Evolutionary conservation across 768 basidiomycete species (phyloP).

Genomic region (Pholiota molesta): DNA sequence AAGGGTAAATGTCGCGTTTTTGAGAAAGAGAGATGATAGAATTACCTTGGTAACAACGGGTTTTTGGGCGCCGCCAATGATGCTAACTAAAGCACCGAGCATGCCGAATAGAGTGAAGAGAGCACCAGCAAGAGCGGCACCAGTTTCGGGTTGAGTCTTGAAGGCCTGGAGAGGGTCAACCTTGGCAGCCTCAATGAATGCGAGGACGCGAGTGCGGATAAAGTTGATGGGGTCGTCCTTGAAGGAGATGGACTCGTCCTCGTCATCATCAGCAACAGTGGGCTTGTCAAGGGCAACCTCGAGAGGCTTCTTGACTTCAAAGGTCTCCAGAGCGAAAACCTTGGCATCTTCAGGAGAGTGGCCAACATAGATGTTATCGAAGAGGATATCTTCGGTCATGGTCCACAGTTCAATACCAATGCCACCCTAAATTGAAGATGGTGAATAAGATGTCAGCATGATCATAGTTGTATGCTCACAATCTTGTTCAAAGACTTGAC

Average conservation of each 20-base stretch:
- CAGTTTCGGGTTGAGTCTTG: slow-evolving; percentile 89
- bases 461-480: slow-evolving; percentile 42
- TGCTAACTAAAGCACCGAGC: slow-evolving; percentile 77
- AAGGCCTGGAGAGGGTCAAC: slow-evolving; percentile 80
- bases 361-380: slow-evolving; percentile 93
- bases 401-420: slow-evolving; percentile 99
- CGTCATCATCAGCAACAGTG: slow-evolving; percentile 50
- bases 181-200: slow-evolving; percentile 80
- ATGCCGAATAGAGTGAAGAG: slow-evolving; percentile 84
- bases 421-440: slow-evolving; percentile 61
- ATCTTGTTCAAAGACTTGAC: slow-evolving; percentile 86
- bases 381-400: slow-evolving; percentile 95
- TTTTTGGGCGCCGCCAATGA: slow-evolving; percentile 75
- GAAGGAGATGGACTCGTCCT: slow-evolving; percentile 52
- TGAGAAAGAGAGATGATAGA: slow-evolving; percentile 5
- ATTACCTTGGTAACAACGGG: slow-evolving; percentile 72
- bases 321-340: slow-evolving; percentile 84
- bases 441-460: neutral
- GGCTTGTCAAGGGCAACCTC: slow-evolving; percentile 69
- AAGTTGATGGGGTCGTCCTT: slow-evolving; percentile 77
- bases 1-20: neutral
- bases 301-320: slow-evolving; percentile 83
- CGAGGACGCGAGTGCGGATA: slow-evolving; percentile 75
- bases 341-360: slow-evolving; percentile 88
- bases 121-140: slow-evolving; percentile 72